phyloP scores from a whole-genome alignment of 257 asterid genomes.

The Solanum pimpinellifolium region DNA sequence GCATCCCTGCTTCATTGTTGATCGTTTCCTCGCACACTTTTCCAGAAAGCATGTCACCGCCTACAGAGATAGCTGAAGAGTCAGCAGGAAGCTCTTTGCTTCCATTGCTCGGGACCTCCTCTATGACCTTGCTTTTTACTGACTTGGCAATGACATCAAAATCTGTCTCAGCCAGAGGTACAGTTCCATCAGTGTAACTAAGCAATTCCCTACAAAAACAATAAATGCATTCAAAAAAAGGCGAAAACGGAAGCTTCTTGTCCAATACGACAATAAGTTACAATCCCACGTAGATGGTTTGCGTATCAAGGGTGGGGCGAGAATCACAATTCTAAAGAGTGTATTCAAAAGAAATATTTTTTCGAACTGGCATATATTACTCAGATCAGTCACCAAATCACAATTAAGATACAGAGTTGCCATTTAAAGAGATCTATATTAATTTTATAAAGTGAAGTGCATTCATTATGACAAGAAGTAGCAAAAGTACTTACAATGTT shows the following conservation, averaged over 20 bases:
- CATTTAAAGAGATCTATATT: not conserved
- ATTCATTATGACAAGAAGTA: not conserved
- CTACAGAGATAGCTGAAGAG: conserved; percentile 13
- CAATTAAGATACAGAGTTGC: not conserved
- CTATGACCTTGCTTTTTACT: not conserved
- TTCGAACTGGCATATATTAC: not conserved
- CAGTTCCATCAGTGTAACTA: conserved; percentile 51
- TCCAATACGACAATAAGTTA: not conserved
- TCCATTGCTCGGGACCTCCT: conserved; percentile 8
- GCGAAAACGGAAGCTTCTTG: not conserved
- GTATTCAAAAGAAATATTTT: not conserved
- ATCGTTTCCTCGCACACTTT: conserved; percentile 1
- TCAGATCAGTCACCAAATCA: not conserved
- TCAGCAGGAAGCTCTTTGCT: conserved; percentile 10
- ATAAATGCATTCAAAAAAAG: not conserved
- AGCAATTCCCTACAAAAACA: conserved; percentile 54
- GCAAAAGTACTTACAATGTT: not conserved
- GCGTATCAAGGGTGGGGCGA: not conserved
- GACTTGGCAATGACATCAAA: conserved; percentile 56
- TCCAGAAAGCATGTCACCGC: conserved; percentile 5
- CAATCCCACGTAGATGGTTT: not conserved
- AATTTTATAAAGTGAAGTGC: not conserved
- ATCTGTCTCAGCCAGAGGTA: conserved; percentile 78
- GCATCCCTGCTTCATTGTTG: conserved; percentile 4
- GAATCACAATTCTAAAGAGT: not conserved